A percentile compares a stretch with the other conserved stretches of the same genome.
phyloP scores from a whole-genome alignment of 1,284 basidiomycete genomes.

The Rhodofomes roseus region DNA sequence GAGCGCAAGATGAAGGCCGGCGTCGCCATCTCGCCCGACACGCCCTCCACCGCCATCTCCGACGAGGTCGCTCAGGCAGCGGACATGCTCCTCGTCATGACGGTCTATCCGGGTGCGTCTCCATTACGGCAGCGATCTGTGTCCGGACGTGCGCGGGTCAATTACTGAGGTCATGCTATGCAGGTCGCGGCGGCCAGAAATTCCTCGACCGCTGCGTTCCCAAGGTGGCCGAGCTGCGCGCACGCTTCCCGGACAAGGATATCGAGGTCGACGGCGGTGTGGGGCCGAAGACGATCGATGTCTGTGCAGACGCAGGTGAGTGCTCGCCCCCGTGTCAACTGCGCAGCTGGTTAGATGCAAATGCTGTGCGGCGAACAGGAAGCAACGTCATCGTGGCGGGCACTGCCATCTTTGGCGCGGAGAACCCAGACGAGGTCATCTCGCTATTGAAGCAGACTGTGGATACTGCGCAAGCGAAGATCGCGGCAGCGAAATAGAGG shows the following conservation, averaged over 20 bases:
- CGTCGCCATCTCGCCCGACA: conserved; percentile 92
- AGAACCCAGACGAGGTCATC: conserved; percentile 80
- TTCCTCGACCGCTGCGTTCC: conserved; percentile 92
- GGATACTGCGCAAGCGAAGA: conserved; percentile 59
- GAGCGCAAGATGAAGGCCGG: conserved; percentile 83
- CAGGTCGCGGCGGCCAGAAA: conserved; percentile 93
- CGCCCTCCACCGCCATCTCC: conserved; percentile 81
- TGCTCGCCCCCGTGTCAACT: conserved; percentile 5
- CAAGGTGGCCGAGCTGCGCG: conserved; percentile 90
- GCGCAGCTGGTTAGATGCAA: neutral
- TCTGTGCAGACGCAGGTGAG: conserved; percentile 88
- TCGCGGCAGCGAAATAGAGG: conserved; percentile 19
- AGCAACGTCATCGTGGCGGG: conserved; percentile 99
- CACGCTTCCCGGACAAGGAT: conserved; percentile 88
- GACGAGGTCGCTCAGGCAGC: conserved; percentile 76
- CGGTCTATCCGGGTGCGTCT: conserved; percentile 79
- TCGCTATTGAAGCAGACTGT: conserved; percentile 68
- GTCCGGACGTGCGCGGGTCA: neutral
- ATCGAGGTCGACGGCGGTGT: conserved; percentile 98
- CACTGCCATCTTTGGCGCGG: conserved; percentile 89
- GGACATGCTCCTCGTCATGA: conserved; percentile 98
- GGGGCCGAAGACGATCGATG: conserved; percentile 84
- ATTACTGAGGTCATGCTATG: neutral
- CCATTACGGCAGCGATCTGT: neutral
- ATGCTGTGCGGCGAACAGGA: conserved; percentile 42